Percentiles rank a stretch among this genome's conserved stretches.
phyloP scores from a whole-genome alignment of 2,329 filamentous ascomycete genomes.

The Claviceps paspali region DNA sequence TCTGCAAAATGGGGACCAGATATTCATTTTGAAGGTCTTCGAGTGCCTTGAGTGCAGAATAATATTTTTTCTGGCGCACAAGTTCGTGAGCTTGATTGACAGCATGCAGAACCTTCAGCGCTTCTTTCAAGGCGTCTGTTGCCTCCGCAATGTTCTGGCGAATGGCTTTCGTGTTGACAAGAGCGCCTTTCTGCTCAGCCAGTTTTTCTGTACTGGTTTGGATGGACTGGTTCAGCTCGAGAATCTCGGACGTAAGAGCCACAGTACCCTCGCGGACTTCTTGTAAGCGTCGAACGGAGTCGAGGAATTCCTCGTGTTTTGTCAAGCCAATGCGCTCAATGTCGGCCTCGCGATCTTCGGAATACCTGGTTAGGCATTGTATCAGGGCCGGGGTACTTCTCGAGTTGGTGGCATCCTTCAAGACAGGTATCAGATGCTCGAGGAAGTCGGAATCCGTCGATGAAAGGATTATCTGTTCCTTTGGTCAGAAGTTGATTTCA shows the following conservation, averaged over 20 bases:
- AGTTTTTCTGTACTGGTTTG: slow-evolving; percentile 89
- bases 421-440: slow-evolving; percentile 84
- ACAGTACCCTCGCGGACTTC: slow-evolving; percentile 84
- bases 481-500: no score
- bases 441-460: slow-evolving; percentile 88
- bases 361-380: slow-evolving; percentile 56
- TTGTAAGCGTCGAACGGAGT: slow-evolving; percentile 87
- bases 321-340: slow-evolving; percentile 91
- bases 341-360: slow-evolving; percentile 72
- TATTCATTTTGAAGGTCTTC: slow-evolving; percentile 96
- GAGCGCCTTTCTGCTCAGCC: slow-evolving; percentile 81
- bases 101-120: slow-evolving; percentile 77
- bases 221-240: slow-evolving; percentile 86
- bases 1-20: slow-evolving; percentile 53
- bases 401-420: slow-evolving; percentile 74
- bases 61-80: slow-evolving; percentile 85
- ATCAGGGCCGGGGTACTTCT: slow-evolving; percentile 59
- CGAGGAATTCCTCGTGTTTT: slow-evolving; percentile 92
- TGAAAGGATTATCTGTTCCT: slow-evolving; percentile 68
- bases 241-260: slow-evolving; percentile 73
- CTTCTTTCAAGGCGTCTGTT: slow-evolving; percentile 75
- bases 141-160: slow-evolving; percentile 94
- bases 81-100: slow-evolving; percentile 92
- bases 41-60: slow-evolving; percentile 80
- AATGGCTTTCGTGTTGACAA: slow-evolving; percentile 84